A percentile compares a stretch with the other conserved stretches of the same genome.
phyloP scores from a whole-genome alignment of 2,329 filamentous ascomycete genomes.

The Fusarium piperis region DNA sequence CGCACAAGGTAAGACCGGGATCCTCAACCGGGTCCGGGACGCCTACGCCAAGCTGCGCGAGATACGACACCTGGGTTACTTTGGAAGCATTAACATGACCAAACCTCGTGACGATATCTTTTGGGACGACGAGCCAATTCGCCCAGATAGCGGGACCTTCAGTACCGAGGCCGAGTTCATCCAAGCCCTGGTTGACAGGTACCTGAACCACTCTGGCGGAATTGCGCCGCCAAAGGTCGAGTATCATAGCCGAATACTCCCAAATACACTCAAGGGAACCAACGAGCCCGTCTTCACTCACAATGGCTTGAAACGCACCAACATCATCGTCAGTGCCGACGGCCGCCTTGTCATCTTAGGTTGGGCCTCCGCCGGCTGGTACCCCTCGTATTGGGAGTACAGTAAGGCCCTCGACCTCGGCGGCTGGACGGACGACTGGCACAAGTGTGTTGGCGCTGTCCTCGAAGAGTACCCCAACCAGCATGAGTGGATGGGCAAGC shows the following conservation, averaged over 20 bases:
- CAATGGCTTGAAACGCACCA: slow-evolving; percentile 18
- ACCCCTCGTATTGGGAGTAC: slow-evolving; percentile 24
- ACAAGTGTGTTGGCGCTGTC: background rate
- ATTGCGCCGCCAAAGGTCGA: background rate
- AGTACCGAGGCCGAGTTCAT: slow-evolving; percentile 8
- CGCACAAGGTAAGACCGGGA: background rate
- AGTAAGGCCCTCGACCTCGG: slow-evolving; percentile 1
- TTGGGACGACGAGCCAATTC: slow-evolving; percentile 5
- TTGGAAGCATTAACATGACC: slow-evolving; percentile 16
- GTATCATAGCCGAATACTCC: slow-evolving; percentile 5
- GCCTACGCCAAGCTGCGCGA: slow-evolving; percentile 6
- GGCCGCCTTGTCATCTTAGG: slow-evolving; percentile 9
- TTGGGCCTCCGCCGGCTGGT: slow-evolving; percentile 23
- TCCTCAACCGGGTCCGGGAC: slow-evolving; percentile 6
- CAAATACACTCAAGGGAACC: background rate
- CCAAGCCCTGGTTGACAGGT: background rate
- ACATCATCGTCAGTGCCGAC: slow-evolving; percentile 14
- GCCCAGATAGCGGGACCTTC: background rate
- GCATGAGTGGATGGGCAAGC: background rate
- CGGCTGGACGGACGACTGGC: slow-evolving; percentile 10
- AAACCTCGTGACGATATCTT: slow-evolving; percentile 18
- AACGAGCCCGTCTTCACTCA: slow-evolving; percentile 17
- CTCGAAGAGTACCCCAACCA: slow-evolving; percentile 1
- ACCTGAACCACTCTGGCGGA: background rate
- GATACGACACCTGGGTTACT: slow-evolving; percentile 8